phyloP scores from a whole-genome alignment of 805 yeast genomes.

The Kodamaea fukazawae region DNA sequence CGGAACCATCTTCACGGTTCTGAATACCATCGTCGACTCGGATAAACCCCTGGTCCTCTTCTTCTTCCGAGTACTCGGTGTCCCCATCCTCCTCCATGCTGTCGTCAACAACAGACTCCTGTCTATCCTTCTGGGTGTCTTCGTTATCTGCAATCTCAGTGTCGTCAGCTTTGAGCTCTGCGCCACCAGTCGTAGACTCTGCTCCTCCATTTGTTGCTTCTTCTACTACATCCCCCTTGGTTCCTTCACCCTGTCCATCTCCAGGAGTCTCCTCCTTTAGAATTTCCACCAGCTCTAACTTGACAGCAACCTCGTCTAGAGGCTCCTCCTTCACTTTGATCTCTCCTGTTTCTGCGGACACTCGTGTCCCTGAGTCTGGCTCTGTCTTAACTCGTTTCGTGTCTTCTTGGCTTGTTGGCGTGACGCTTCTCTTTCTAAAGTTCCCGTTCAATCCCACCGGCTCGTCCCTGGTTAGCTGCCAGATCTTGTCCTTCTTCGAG shows the following conservation, averaged over 20 bases:
- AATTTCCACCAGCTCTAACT: not conserved
- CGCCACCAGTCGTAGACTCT: slow-evolving; percentile 8
- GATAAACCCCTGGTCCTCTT: not conserved
- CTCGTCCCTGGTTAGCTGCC: slow-evolving; percentile 20
- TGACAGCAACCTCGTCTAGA: not conserved
- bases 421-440: slow-evolving; percentile 7
- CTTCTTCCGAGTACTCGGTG: slow-evolving; percentile 9
- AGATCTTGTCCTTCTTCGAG: slow-evolving; percentile 29
- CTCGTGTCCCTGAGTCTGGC: not conserved
- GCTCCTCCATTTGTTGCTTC: slow-evolving; percentile 6
- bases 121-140: not conserved
- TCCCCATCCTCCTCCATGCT: slow-evolving; percentile 3
- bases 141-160: not conserved
- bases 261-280: slow-evolving; percentile 9
- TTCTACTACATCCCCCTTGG: slow-evolving; percentile 6
- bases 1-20: not conserved
- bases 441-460: slow-evolving; percentile 12
- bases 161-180: not conserved
- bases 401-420: no score
- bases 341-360: not conserved
- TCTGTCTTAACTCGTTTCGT: slow-evolving; percentile 3
- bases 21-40: not conserved
- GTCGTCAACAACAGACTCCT: not conserved
- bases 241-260: not conserved
- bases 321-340: slow-evolving; percentile 4